Percentiles rank a stretch among this genome's conserved stretches.
phyloP scores from a whole-genome alignment of 2,329 filamentous ascomycete genomes.

The Calycina herbarum region DNA sequence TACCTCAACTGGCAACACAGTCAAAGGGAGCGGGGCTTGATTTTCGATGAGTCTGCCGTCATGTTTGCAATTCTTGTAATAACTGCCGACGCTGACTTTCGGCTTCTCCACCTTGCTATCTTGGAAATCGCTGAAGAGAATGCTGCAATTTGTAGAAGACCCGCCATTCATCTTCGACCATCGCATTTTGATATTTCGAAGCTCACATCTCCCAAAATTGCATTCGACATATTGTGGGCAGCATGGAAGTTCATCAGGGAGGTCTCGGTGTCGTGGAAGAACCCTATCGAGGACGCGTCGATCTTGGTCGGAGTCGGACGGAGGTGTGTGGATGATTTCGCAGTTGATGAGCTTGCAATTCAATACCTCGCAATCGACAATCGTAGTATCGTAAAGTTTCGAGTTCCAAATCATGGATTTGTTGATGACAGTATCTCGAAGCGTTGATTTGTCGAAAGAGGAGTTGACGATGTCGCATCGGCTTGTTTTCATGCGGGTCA shows the following conservation, averaged over 20 bases:
- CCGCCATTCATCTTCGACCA: not conserved
- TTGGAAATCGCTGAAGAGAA: not conserved
- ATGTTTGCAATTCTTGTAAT: not conserved
- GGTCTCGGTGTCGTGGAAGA: not conserved
- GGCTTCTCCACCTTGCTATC: not conserved
- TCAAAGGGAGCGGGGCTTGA: not conserved
- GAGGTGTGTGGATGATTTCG: not conserved
- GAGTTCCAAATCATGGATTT: conserved; percentile 1
- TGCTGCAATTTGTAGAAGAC: not conserved
- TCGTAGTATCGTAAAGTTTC: not conserved
- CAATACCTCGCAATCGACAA: not conserved
- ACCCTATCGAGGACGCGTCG: not conserved
- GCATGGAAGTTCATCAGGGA: not conserved
- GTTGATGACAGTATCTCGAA: not conserved
- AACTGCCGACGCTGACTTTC: not conserved
- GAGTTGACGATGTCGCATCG: not conserved
- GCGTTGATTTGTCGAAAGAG: not conserved
- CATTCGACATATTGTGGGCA: not conserved
- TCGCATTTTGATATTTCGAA: conserved; percentile 1
- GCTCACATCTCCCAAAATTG: not conserved
- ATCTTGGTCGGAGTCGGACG: not conserved
- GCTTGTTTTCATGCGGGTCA: not conserved
- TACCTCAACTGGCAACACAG: not conserved
- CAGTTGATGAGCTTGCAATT: conserved; percentile 1
- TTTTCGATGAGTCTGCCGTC: not conserved